A percentile compares a stretch with the other conserved stretches of the same genome.
Evolutionary conservation across 2,329 filamentous ascomycete species (phyloP).

Genomic region (Verruconis gallopava): DNA sequence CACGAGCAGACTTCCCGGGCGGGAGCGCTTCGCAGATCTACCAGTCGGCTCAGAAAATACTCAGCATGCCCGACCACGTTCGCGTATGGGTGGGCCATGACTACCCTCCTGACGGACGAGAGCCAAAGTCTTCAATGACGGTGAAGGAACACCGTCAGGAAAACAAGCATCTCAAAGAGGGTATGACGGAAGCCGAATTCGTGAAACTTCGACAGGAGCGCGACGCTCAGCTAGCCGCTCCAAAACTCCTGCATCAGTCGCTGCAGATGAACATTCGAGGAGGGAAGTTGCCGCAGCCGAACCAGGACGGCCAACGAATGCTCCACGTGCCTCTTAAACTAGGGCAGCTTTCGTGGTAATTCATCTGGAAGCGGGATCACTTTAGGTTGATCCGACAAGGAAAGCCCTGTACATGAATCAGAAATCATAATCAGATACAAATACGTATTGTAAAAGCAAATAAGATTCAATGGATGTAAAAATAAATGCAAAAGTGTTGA

Average conservation of each 20-base stretch:
- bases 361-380: not conserved
- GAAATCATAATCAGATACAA: no score
- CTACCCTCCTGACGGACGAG: constrained; percentile 16
- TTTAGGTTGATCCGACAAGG: no score
- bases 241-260: constrained; percentile 21
- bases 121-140: constrained; percentile 17
- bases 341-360: not conserved
- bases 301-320: constrained; percentile 8
- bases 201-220: constrained; percentile 18
- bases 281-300: constrained; percentile 12
- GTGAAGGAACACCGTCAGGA: constrained; percentile 17
- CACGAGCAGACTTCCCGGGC: constrained; percentile 18
- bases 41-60: constrained; percentile 13
- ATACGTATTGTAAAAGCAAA: no score
- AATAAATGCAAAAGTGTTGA: no score
- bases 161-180: constrained; percentile 22
- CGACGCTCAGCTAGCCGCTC: constrained; percentile 17
- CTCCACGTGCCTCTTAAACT: constrained; percentile 11
- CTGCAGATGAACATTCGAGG: constrained; percentile 24
- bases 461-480: no score
- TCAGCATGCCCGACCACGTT: constrained; percentile 14
- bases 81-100: constrained; percentile 19
- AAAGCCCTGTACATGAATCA: no score
- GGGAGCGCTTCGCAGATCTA: constrained; percentile 15
- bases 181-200: constrained; percentile 19